These are phyloP conservation scores for Calocybe indica DNA, from an alignment of 768 basidiomycete genomes.

Conservation along the genomic window DNA sequence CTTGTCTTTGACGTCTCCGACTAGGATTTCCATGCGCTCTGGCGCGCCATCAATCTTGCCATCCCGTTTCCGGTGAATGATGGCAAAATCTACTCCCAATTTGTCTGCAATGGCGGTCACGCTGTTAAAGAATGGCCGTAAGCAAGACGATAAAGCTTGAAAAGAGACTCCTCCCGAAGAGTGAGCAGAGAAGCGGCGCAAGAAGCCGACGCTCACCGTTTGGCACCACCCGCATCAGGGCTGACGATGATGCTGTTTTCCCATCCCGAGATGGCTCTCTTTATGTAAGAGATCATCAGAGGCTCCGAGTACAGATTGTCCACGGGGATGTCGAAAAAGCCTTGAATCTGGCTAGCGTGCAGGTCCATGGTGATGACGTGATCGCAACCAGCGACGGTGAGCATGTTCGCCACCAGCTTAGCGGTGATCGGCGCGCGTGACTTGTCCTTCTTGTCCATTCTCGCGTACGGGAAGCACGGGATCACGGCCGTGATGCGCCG, in stretches of 20 bases:
- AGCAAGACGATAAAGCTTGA: neutral
- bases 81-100: conserved; percentile 89
- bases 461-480: conserved; percentile 94
- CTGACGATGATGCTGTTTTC: conserved; percentile 86
- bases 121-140: conserved; percentile 32
- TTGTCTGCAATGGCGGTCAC: conserved; percentile 95
- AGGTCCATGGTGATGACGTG: conserved; percentile 99
- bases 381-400: conserved; percentile 94
- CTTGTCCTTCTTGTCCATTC: conserved; percentile 99
- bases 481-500: conserved; percentile 95
- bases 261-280: conserved; percentile 82
- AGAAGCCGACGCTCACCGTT: conserved; percentile 58
- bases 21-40: conserved; percentile 87
- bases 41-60: conserved; percentile 58
- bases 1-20: conserved; percentile 92
- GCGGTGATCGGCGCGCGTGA: conserved; percentile 95
- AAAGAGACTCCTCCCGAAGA: neutral
- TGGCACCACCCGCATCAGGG: conserved; percentile 98
- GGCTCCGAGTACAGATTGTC: conserved; percentile 98
- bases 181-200: conserved; percentile 1
- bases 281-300: conserved; percentile 91
- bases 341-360: conserved; percentile 96
- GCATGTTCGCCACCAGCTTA: conserved; percentile 97
- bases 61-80: conserved; percentile 89
- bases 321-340: conserved; percentile 98